These are phyloP conservation scores for Pichia deserticola DNA, from an alignment of 805 yeast genomes.

Conservation along the genomic window DNA sequence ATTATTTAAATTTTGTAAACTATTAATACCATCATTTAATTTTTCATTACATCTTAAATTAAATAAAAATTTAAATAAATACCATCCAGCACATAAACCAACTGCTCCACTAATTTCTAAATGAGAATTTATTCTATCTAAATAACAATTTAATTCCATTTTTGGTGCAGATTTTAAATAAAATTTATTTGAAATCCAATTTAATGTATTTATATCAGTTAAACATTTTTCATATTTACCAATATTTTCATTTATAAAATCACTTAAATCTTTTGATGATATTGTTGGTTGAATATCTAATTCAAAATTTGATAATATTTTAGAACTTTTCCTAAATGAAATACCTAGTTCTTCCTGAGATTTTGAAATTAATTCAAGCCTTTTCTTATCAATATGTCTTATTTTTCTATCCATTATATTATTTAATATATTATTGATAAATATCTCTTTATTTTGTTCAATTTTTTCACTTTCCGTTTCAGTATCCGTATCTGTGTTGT, in stretches of 20 bases:
- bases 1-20: neutral
- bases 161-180: conserved; percentile 28
- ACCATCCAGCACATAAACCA: conserved; percentile 26
- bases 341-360: conserved; percentile 25
- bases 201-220: conserved; percentile 3
- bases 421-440: neutral
- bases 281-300: neutral
- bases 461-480: neutral
- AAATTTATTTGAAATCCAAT: conserved; percentile 21
- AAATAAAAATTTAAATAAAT: conserved; percentile 25
- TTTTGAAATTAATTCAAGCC: conserved; percentile 10
- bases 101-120: conserved; percentile 26
- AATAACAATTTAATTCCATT: conserved; percentile 20
- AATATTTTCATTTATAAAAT: conserved; percentile 4
- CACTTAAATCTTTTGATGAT: conserved; percentile 4
- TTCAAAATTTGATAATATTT: conserved; percentile 24
- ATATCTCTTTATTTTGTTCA: neutral
- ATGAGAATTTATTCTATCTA: conserved; percentile 27
- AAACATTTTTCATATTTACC: conserved; percentile 12
- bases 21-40: conserved; percentile 8
- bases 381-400: neutral
- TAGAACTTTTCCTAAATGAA: conserved; percentile 21
- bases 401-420: neutral
- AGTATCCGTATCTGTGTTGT: neutral
- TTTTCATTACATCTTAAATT: conserved; percentile 16